These are phyloP conservation scores for Pezicula radicicola DNA, from an alignment of 2,329 filamentous ascomycete genomes.

Conservation along the genomic window DNA sequence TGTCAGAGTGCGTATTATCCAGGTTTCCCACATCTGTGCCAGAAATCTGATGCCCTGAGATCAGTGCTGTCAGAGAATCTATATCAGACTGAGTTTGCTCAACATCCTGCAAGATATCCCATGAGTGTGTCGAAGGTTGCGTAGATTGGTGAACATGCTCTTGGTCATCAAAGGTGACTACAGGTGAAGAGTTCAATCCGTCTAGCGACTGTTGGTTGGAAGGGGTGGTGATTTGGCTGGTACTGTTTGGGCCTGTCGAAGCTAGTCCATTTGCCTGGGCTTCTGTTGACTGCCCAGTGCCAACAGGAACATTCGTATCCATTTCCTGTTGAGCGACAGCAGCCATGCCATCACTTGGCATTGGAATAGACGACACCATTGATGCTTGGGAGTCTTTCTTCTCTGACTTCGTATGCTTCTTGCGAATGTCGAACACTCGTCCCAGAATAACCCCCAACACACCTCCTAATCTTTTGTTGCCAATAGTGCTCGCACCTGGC, in stretches of 20 bases:
- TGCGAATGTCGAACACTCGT: constrained; percentile 59
- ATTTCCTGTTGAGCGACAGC: not conserved
- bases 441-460: constrained; percentile 67
- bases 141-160: constrained; percentile 5
- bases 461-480: constrained; percentile 63
- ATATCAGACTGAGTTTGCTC: constrained; percentile 21
- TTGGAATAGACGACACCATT: constrained; percentile 11
- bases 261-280: no score
- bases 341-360: constrained; percentile 6
- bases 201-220: not conserved
- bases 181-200: not conserved
- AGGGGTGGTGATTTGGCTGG: no score
- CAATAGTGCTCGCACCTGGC: constrained; percentile 54
- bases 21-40: constrained; percentile 1
- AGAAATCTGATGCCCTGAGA: constrained; percentile 20
- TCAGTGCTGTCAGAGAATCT: constrained; percentile 22
- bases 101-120: constrained; percentile 1
- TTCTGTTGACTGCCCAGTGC: not conserved
- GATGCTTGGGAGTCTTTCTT: constrained; percentile 15
- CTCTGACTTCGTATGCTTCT: constrained; percentile 22
- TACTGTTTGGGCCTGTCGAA: no score
- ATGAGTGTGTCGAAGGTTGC: not conserved
- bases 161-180: constrained; percentile 10
- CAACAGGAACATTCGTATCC: not conserved
- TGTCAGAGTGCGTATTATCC: constrained; percentile 6